Percentiles rank a stretch among this genome's conserved stretches.
These are phyloP conservation scores for Bidens hawaiensis DNA, from an alignment of 140 eudicot species.

Conservation along the genomic window DNA sequence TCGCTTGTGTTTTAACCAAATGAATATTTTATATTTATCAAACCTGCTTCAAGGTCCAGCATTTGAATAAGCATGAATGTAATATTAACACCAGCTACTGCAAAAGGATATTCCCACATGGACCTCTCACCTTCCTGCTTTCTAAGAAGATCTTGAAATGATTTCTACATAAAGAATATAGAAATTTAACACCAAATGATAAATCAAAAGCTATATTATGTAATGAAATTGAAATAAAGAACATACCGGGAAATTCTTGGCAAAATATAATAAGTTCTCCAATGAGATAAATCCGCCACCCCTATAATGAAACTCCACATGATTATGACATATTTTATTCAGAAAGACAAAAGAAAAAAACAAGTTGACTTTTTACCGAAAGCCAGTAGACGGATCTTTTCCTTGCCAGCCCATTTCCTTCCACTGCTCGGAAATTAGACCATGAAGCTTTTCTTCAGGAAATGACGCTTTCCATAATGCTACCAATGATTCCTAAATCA, in stretches of 20 bases:
- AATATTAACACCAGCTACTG: constrained; percentile 96
- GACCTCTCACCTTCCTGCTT: constrained; percentile 92
- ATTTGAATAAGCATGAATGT: constrained; percentile 97
- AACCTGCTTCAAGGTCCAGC: constrained; percentile 96
- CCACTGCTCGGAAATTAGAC: constrained; percentile 92
- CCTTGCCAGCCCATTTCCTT: constrained; percentile 99
- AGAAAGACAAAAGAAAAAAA: background rate
- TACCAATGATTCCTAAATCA: constrained; percentile 62
- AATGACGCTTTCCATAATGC: constrained; percentile 88
- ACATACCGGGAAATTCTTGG: constrained; percentile 73
- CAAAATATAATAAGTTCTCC: constrained; percentile 88
- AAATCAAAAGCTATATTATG: background rate
- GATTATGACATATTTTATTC: constrained; percentile 8
- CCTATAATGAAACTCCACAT: constrained; percentile 40
- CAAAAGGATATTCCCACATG: constrained; percentile 97
- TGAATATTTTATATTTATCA: constrained; percentile 11
- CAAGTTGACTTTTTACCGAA: constrained; percentile 38
- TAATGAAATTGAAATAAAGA: constrained; percentile 1
- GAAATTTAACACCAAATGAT: background rate
- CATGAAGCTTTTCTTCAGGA: constrained; percentile 70
- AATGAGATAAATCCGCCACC: constrained; percentile 97
- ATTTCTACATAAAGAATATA: constrained; percentile 52
- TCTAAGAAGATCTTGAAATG: constrained; percentile 82
- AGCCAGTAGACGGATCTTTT: constrained; percentile 96
- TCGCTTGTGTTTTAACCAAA: background rate